Percentiles rank a stretch among this genome's conserved stretches.
These are phyloP conservation scores for Thielaviopsis cerberus DNA, from an alignment of 2,329 filamentous ascomycete genomes.

Conservation along the genomic window DNA sequence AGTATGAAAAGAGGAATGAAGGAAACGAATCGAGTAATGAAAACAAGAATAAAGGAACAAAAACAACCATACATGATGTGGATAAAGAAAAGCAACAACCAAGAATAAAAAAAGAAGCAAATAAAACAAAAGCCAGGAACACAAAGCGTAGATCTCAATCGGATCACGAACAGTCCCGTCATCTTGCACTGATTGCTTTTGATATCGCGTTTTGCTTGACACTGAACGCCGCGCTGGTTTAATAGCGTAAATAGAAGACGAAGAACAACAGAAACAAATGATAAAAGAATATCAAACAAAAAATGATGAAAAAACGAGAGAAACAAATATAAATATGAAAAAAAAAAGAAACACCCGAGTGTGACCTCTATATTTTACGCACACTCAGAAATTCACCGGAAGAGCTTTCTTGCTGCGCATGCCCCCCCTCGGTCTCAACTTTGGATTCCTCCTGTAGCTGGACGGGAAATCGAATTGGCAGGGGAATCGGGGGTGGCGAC, in stretches of 20 bases:
- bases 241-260: background rate
- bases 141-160: background rate
- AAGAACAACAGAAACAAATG: background rate
- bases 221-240: background rate
- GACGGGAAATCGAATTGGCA: background rate
- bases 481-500: conserved; percentile 1
- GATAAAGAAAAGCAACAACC: conserved; percentile 2
- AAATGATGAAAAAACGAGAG: background rate
- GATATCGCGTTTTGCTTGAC: background rate
- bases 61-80: background rate
- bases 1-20: background rate
- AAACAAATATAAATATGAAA: background rate
- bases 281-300: background rate
- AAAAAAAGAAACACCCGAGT: background rate
- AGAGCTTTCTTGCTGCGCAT: background rate
- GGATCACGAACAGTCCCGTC: background rate
- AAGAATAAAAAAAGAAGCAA: background rate
- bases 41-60: background rate
- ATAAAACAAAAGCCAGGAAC: background rate
- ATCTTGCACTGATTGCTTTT: background rate
- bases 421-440: background rate
- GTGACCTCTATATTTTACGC: background rate
- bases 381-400: background rate
- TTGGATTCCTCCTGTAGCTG: background rate
- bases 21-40: background rate